Evolutionary conservation across 2,329 filamentous ascomycete genomes (phyloP), one percentile per base, ranked within the genome.

Genomic region (Fusarium nurragi): DNA sequence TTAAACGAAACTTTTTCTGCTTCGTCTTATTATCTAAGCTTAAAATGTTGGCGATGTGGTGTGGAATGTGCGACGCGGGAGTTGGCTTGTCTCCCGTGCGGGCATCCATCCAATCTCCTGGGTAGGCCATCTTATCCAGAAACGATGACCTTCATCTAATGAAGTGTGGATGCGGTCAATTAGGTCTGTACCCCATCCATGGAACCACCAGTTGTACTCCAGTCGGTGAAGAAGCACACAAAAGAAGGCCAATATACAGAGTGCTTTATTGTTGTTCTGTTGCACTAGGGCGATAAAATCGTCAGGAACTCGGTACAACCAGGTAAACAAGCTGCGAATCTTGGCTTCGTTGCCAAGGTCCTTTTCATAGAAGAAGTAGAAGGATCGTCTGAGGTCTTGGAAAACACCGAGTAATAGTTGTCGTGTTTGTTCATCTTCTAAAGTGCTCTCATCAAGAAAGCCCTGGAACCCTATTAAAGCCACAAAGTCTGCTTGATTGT

Each of bases 121-220:
- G 3, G 22, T 36, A 13, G 44, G 44, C 44, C 44, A 46, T 4
- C 13, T 23, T 36, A 46, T 36, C 44, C 44, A 36, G 19, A 46
- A 46, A 6, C 44, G 44, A 18, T 46, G 44, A 9, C 4, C 22
- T 2, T 36, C 28, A 36, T 46, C 44, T 16, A 46, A 36, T 12
- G 30, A 23, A 11, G 19, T 36, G 9, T 46, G 18, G 25, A 46
- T 36, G 19, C 21, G 44, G 21, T 46, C 44, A 36, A 46, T 36
- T 18, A 36, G 18, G 30, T 36, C 16, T 13, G 28, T 46, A 3
- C 44, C 30, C 44, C 44, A 46, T 11, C 44, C 44, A 11, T 46
- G 44, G 9, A 23, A 46, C 44, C 44, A 46, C 44, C 44, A 46
- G n/a, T 46, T 46, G 21, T 37, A 46, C 30, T 46, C 44, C 6